phyloP scores from a whole-genome alignment of 1,284 basidiomycete genomes.

The Ganoderma resinaceum region DNA sequence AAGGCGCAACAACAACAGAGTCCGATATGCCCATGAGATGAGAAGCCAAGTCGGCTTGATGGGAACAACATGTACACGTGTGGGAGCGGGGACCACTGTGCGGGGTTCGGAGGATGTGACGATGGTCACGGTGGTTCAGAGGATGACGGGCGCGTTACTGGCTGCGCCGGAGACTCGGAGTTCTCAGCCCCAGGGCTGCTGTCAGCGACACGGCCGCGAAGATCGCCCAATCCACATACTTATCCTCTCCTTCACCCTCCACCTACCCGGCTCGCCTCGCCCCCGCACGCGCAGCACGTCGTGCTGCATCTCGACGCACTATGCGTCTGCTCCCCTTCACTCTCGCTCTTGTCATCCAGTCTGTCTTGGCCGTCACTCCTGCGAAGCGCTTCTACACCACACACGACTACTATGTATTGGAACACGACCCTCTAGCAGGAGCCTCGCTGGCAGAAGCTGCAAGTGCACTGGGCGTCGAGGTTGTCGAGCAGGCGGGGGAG shows the following conservation, averaged over 20 bases:
- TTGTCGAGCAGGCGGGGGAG: constrained; percentile 91
- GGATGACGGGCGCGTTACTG: constrained; percentile 15
- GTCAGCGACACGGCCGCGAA: constrained; percentile 12
- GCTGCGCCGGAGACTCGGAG: constrained; percentile 13
- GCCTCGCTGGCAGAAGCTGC: constrained; percentile 67
- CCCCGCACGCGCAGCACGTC: constrained; percentile 19
- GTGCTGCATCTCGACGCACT: constrained; percentile 19
- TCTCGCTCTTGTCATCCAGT: constrained; percentile 40
- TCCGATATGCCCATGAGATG: neutral
- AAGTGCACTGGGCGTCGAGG: constrained; percentile 75
- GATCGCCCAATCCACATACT: neutral
- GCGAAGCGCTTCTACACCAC: constrained; percentile 70
- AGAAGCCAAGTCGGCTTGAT: neutral
- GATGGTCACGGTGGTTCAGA: constrained; percentile 1
- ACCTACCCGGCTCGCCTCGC: constrained; percentile 5
- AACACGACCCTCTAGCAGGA: constrained; percentile 65
- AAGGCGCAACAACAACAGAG: neutral
- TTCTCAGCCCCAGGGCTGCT: constrained; percentile 6
- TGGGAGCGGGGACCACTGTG: neutral
- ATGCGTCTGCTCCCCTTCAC: constrained; percentile 42
- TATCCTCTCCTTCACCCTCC: constrained; percentile 8
- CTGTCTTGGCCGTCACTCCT: constrained; percentile 43
- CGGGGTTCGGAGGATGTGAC: neutral
- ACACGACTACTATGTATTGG: constrained; percentile 91
- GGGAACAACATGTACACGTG: neutral